Base-by-base conservation (phyloP, 2,329 filamentous ascomycete species). In the Neobulgaria alba region DNA sequence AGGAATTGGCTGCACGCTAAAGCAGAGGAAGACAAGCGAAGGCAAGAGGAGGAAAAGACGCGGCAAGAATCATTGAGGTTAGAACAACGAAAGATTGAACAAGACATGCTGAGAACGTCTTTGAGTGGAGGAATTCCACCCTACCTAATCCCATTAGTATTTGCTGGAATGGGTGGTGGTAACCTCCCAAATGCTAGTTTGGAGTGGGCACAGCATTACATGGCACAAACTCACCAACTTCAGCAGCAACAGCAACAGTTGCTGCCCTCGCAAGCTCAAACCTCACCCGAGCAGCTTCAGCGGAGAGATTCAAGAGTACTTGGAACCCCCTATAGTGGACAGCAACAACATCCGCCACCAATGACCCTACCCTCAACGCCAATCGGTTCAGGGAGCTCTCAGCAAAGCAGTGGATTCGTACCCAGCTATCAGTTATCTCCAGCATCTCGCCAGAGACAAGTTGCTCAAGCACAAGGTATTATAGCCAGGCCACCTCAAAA, bases 131-230 rank as follows among this genome's bases (percentile, higher is more conserved):
- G 83, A 9, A 77, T 89, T 37, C 83, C 84, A 8, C 82, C 83
- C 10, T 72, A 79, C 26, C 76, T 88, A 71, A 72, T 88, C 18
- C 84, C 84, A 5, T 65, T 86, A 44, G 77, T 89, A 17, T 87
- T 89, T 61, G 75, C 79, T 10, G 79, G 80, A 32, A 80, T 86
- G 69, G 73, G 73, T 33, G 79, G 79, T 29, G 77, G 77, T 26
- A 67, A 69, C 40, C 61, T 82, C 19, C 68, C 79, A 15, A 76
- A 75, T 48, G 68, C 72, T 21, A 73, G 75, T 3, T 52, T 84
- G 39, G 82, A 86, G 57, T 80, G 73, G 73, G 73, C 76, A 10
- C 81, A 85, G 56, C 79, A 84, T 54, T 77, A 75, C 54, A 69
- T 81, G 58, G 66, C 68, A 41, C 70, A 71, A 49, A 61, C 63